Percentiles rank a stretch among this genome's conserved stretches.
phyloP scores from a whole-genome alignment of 2,329 filamentous ascomycete species.

The Diaporthe vaccinii region DNA sequence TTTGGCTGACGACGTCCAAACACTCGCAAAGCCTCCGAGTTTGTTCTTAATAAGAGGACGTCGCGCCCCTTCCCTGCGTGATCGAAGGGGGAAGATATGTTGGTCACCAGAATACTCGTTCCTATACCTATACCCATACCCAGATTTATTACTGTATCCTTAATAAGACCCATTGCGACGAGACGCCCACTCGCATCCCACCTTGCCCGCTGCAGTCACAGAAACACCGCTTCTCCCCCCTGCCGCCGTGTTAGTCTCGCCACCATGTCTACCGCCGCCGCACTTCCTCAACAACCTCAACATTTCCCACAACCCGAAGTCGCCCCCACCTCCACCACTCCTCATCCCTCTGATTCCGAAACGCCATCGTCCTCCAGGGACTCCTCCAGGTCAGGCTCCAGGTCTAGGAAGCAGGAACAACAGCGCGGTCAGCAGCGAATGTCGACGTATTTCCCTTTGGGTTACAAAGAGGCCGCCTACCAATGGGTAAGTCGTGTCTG shows the following conservation, averaged over 20 bases:
- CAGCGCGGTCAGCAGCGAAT: conserved; percentile 53
- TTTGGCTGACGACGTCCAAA: neutral
- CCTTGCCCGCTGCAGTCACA: conserved; percentile 29
- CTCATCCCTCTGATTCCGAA: conserved; percentile 14
- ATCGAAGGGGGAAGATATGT: neutral
- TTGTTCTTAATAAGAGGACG: conserved; percentile 15
- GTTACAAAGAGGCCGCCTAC: conserved; percentile 90
- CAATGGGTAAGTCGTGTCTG: conserved; percentile 80
- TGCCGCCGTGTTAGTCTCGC: conserved; percentile 30
- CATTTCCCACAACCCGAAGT: conserved; percentile 38
- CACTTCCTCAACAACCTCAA: conserved; percentile 43
- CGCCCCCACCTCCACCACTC: conserved; percentile 13
- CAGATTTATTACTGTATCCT: neutral
- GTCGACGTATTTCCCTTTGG: conserved; percentile 81
- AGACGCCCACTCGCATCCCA: conserved; percentile 2
- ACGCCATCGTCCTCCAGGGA: conserved; percentile 34
- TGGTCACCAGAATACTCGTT: neutral
- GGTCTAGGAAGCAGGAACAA: conserved; percentile 25
- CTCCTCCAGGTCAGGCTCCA: conserved; percentile 28
- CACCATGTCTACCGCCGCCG: conserved; percentile 49
- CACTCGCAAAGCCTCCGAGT: neutral
- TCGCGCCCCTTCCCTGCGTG: neutral
- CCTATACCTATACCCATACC: neutral
- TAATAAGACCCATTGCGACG: neutral
- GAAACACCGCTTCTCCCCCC: conserved; percentile 8